Conservation (phyloP, 306 rosid genomes). For the Inga laurina region DNA sequence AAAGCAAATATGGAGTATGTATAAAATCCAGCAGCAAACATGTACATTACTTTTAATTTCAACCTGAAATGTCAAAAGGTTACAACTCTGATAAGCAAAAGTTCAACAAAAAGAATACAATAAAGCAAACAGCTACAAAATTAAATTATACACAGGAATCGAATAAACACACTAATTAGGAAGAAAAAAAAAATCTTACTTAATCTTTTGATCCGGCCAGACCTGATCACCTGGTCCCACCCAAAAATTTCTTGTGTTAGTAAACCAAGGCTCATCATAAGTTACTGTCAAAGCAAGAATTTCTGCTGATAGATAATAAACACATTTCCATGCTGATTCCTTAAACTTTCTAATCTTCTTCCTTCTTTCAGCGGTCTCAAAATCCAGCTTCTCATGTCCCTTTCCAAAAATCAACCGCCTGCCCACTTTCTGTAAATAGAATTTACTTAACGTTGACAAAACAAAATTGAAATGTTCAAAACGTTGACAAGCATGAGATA, state of each 20-base stretch:
- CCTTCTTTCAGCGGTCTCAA: constrained; percentile 52
- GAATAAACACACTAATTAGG: constrained; percentile 22
- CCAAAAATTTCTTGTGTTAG: constrained; percentile 81
- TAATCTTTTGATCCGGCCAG: constrained; percentile 97
- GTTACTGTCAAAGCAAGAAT: constrained; percentile 74
- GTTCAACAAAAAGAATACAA: constrained; percentile 15
- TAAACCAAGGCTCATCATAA: constrained; percentile 90
- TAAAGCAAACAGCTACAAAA: constrained; percentile 15
- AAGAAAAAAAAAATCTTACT: constrained; percentile 52
- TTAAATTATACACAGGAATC: neutral
- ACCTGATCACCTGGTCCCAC: constrained; percentile 96
- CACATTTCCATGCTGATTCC: constrained; percentile 98
- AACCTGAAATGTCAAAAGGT: constrained; percentile 60
- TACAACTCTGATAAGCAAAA: constrained; percentile 15
- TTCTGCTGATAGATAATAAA: constrained; percentile 90
- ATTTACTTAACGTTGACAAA: constrained; percentile 27
- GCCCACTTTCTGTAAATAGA: constrained; percentile 64
- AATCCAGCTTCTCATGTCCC: constrained; percentile 49
- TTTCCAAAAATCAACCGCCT: constrained; percentile 72
- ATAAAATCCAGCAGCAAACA: constrained; percentile 93
- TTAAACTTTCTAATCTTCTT: constrained; percentile 87
- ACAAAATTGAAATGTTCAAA: constrained; percentile 22
- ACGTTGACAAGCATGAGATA: neutral
- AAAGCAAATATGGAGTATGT: constrained; percentile 96
- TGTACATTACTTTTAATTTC: constrained; percentile 85